A percentile compares a stretch with the other conserved stretches of the same genome.
phyloP scores from a whole-genome alignment of 106 monocot species.

The Dioscorea zingiberensis region DNA sequence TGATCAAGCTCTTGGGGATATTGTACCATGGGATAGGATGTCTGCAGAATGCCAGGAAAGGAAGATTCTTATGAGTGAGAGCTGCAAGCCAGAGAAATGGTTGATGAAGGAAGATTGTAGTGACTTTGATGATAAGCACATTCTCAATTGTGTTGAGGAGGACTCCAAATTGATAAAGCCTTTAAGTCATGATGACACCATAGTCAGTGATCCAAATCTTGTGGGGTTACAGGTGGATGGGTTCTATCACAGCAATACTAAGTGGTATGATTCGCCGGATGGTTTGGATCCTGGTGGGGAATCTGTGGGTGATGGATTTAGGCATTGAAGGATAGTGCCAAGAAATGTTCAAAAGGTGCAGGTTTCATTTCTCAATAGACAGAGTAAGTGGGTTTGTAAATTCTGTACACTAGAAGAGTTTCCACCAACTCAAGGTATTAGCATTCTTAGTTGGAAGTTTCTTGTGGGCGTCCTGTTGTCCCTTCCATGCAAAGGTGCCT shows the following conservation, averaged over 20 bases:
- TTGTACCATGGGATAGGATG: constrained; percentile 68
- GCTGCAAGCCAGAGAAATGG: constrained; percentile 72
- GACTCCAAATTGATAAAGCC: constrained; percentile 80
- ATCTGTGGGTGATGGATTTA: constrained; percentile 35
- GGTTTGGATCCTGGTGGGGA: constrained; percentile 48
- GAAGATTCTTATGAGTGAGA: constrained; percentile 58
- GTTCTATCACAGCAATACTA: constrained; percentile 55
- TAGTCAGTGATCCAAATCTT: constrained; percentile 45
- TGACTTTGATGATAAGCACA: constrained; percentile 87
- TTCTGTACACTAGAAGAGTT: constrained; percentile 42
- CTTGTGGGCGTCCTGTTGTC: constrained; percentile 11
- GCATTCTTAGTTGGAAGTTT: constrained; percentile 10
- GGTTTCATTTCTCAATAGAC: not conserved
- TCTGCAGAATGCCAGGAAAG: constrained; percentile 44
- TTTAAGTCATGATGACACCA: constrained; percentile 53
- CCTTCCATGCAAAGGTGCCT: constrained; percentile 5
- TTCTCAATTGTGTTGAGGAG: constrained; percentile 65
- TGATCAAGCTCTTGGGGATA: constrained; percentile 49
- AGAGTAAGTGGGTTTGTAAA: constrained; percentile 25
- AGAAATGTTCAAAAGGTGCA: not conserved
- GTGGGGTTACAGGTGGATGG: constrained; percentile 79
- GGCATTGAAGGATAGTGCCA: constrained; percentile 39
- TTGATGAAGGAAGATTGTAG: constrained; percentile 64
- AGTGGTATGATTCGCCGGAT: constrained; percentile 68
- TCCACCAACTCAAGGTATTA: constrained; percentile 16